These are phyloP conservation scores for Diaporthe sp. DNA, from an alignment of 2,329 filamentous ascomycete species.

Conservation along the genomic window DNA sequence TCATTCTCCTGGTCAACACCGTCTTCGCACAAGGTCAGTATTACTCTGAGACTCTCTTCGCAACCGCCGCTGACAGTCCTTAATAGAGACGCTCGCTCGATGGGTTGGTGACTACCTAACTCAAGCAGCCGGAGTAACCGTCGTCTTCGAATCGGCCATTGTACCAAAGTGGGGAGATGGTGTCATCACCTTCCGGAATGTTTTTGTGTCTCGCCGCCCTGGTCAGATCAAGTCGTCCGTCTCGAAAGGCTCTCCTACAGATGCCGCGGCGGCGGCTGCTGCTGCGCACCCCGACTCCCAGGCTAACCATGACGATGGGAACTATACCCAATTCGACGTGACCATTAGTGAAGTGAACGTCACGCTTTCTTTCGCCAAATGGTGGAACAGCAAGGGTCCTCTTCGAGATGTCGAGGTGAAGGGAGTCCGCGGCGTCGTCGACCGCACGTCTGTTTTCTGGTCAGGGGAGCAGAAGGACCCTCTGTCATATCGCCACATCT, in stretches of 20 bases:
- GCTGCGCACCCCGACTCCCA: constrained; percentile 55
- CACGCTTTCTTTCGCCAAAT: constrained; percentile 96
- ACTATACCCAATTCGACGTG: constrained; percentile 97
- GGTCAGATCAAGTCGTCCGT: constrained; percentile 86
- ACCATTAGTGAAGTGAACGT: constrained; percentile 97
- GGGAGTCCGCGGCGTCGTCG: constrained; percentile 91
- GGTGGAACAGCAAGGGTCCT: constrained; percentile 97
- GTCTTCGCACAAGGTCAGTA: constrained; percentile 89
- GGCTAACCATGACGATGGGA: constrained; percentile 83
- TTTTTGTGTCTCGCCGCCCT: constrained; percentile 92
- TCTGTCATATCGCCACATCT: constrained; percentile 87
- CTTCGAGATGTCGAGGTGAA: constrained; percentile 94
- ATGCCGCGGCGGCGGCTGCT: constrained; percentile 87
- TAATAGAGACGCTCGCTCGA: constrained; percentile 85
- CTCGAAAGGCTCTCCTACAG: constrained; percentile 89
- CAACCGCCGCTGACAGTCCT: constrained; percentile 28
- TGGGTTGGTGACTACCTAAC: constrained; percentile 98
- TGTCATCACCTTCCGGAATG: constrained; percentile 96
- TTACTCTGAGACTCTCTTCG: background rate
- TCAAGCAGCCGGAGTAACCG: constrained; percentile 90
- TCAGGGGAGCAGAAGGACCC: constrained; percentile 80
- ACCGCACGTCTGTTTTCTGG: constrained; percentile 87
- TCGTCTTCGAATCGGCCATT: constrained; percentile 97
- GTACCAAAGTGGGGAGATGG: constrained; percentile 96
- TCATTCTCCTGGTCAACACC: constrained; percentile 94